Evolutionary conservation across 2,329 filamentous ascomycete genomes (phyloP).

Genomic region (Claviceps maximensis): DNA sequence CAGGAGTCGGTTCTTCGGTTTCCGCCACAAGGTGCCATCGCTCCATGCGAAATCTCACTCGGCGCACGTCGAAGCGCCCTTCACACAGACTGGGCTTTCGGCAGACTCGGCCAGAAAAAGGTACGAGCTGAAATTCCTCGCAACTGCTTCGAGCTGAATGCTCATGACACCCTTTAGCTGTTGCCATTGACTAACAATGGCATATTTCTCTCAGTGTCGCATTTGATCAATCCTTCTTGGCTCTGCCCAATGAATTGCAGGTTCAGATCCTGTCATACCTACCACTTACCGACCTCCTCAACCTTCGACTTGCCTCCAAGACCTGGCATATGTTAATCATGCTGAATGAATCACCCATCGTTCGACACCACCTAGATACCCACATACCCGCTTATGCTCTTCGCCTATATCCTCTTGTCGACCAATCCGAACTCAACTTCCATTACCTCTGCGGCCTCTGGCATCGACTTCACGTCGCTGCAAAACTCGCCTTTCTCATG

Average conservation of each 20-base stretch:
- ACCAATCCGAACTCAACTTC: constrained; percentile 35
- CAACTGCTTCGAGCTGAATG: background rate
- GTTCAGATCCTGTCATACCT: constrained; percentile 48
- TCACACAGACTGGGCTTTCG: constrained; percentile 9
- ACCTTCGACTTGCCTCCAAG: constrained; percentile 43
- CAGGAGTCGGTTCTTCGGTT: constrained; percentile 28
- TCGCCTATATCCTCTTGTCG: constrained; percentile 42
- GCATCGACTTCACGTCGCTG: constrained; percentile 51
- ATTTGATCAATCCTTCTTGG: constrained; percentile 44
- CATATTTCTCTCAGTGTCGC: constrained; percentile 22
- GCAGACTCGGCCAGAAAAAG: constrained; percentile 20
- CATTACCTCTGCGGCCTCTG: constrained; percentile 51
- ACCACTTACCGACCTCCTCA: constrained; percentile 47
- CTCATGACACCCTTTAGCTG: no score
- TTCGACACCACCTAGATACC: constrained; percentile 45
- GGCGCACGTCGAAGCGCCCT: constrained; percentile 7
- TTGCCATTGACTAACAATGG: constrained; percentile 8
- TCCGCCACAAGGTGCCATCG: constrained; percentile 26
- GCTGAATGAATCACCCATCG: constrained; percentile 46
- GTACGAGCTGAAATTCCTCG: constrained; percentile 10
- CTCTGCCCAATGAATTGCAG: constrained; percentile 48
- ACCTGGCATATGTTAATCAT: constrained; percentile 47
- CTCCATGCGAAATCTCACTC: constrained; percentile 20
- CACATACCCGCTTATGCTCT: constrained; percentile 48
- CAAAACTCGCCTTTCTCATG: constrained; percentile 48